Percentiles rank a stretch among this genome's conserved stretches.
Evolutionary conservation across 2,329 filamentous ascomycete species (phyloP).

Genomic region (Diaporthe helianthi): DNA sequence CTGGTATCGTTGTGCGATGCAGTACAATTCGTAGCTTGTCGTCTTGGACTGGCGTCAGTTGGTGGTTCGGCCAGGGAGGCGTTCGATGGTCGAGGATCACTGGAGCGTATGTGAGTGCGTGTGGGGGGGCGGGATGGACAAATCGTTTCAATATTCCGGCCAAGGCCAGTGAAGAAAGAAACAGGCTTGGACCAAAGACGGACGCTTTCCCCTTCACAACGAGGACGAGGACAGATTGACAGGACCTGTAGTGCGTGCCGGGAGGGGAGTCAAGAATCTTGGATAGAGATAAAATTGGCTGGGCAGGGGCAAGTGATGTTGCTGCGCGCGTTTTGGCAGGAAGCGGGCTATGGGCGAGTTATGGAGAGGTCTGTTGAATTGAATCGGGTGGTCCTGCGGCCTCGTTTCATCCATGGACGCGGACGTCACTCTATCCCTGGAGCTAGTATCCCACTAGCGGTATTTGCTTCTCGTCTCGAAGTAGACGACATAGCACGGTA

Average conservation of each 20-base stretch:
- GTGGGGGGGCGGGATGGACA: slow-evolving; percentile 13
- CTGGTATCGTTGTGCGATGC: slow-evolving; percentile 19
- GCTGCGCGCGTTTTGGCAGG: slow-evolving; percentile 12
- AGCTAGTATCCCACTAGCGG: slow-evolving; percentile 22
- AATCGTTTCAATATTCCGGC: slow-evolving; percentile 25
- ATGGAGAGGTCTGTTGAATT: slow-evolving; percentile 14
- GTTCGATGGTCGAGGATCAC: slow-evolving; percentile 22
- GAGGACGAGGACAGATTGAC: slow-evolving; percentile 23
- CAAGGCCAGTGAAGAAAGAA: slow-evolving; percentile 4
- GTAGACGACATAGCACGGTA: not conserved
- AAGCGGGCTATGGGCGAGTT: not conserved
- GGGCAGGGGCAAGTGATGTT: slow-evolving; percentile 24
- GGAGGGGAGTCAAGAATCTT: slow-evolving; percentile 27
- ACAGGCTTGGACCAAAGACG: slow-evolving; percentile 11
- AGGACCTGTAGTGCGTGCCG: not conserved
- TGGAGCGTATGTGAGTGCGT: slow-evolving; percentile 2
- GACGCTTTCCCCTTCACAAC: slow-evolving; percentile 20
- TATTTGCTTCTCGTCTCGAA: not conserved
- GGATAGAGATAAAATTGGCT: slow-evolving; percentile 27
- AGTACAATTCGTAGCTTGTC: slow-evolving; percentile 13
- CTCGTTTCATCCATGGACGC: slow-evolving; percentile 22
- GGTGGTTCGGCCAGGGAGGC: slow-evolving; percentile 20
- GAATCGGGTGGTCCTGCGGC: slow-evolving; percentile 10
- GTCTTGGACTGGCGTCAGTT: not conserved
- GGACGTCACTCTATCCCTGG: slow-evolving; percentile 24